Evolutionary conservation across 106 monocot species (phyloP), one percentile per base, ranked within the genome.

Genomic region (Allium fistulosum): DNA sequence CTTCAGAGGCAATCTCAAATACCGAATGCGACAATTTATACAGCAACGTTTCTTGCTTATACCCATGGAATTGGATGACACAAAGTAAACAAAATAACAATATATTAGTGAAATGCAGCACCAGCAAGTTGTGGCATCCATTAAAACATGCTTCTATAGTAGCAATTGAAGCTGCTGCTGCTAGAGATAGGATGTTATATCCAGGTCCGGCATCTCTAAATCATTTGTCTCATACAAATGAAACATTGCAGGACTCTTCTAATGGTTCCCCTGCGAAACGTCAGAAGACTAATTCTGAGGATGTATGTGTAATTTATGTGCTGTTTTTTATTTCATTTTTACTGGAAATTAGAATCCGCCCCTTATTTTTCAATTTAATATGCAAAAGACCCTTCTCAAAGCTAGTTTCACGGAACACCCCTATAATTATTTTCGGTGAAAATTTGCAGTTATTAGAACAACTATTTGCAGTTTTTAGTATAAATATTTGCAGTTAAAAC

Each of bases 101-200:
- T 10, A 17, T 61, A 3, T 9, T 27, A 55, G 71, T 47, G 26
- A 72, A 75, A 46, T 71, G 48, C 59, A 49, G 52, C 7, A 69
- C 61, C 57, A 57, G 56, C 9, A 66, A n/a, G 57, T 50, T 66
- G 15, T 92, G 88, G 92, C 92, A 97, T 86, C 96, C 96, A 70
- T 73, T 97, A 45, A 82, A 73, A 62, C 96, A 97, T 82, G 96
- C 96, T 58, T 63, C 84, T 69, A 22, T 93, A 13, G 84, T 81
- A 81, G 89, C 86, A 27, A 84, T 93, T 78, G 93, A 93, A 73
- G 84, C 67, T 50, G 80, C 93, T 75, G 76, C 93, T 63, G 72
- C 69, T 22, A 86, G 83, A 62, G 93, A 93, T 69, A 75, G 69
- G 52, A 62, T 58, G n/a, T 37, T 89, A 37, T 97, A 86, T 49